phyloP scores from a whole-genome alignment of 2,329 filamentous ascomycete genomes.

The Nemania abortiva region DNA sequence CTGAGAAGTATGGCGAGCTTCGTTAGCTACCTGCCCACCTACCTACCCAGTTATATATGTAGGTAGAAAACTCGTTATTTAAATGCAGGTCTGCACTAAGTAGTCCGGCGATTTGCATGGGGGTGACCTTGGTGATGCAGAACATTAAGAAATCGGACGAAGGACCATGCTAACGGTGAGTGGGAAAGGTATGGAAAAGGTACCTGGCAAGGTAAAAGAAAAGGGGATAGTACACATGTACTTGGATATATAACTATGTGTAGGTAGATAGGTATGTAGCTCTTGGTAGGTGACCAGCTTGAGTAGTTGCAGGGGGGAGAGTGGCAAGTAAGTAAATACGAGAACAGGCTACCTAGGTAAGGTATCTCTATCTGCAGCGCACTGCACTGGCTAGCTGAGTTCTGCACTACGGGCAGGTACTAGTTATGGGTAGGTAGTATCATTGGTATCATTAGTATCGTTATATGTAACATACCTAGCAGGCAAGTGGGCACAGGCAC shows the following conservation, averaged over 20 bases:
- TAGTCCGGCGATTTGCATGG: background rate
- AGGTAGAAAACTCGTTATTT: background rate
- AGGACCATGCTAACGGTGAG: background rate
- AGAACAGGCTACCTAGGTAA: slow-evolving; percentile 1
- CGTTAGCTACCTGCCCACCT: background rate
- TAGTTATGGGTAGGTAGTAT: too few species aligned
- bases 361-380: slow-evolving; percentile 12
- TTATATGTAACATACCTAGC: slow-evolving; percentile 30
- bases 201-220: background rate
- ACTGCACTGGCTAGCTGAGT: slow-evolving; percentile 26
- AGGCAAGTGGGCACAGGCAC: background rate
- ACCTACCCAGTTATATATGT: background rate
- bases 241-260: background rate
- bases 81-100: background rate
- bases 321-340: slow-evolving; percentile 21
- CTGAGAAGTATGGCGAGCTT: background rate
- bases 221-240: background rate
- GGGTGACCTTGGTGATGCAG: background rate
- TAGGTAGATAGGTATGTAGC: background rate
- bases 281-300: background rate
- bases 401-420: slow-evolving; percentile 7
- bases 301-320: background rate
- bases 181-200: background rate
- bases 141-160: background rate
- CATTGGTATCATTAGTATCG: too few species aligned